Base-by-base conservation (phyloP, 257 asterid genomes). In the Mentha longifolia region DNA sequence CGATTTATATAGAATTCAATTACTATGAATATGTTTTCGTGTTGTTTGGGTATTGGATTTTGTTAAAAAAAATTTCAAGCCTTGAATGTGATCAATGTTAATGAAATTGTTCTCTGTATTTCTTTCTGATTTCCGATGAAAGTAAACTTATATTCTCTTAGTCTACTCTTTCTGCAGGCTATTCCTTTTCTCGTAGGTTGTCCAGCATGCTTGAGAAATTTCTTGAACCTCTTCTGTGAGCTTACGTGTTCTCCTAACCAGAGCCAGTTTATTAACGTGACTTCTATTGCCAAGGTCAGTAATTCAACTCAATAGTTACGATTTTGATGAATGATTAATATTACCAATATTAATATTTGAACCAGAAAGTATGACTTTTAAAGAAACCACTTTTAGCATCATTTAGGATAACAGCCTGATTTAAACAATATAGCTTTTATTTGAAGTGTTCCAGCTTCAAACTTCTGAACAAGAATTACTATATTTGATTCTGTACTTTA, bases 131-230 rank as follows among this genome's bases (percentile, higher is more conserved):
- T 66, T 62, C 8, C 16, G 11, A 25, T 46, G 39, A 9, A 41
- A 79, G 50, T n/a, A 55, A 31, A 61, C 65, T 78, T 61, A 72
- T 28, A 65, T 78, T 75, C 50, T 74, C 60, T 61, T 78, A 50
- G 79, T 77, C 67, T 74, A 66, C 74, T 57, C 42, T 62, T 76
- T 46, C 74, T 82, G 91, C 93, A 95, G 99, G 99, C 97, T 67
- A 85, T 95, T 80, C 99, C 99, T 67, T 88, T 95, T 80, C 97
- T 95, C 70, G 98, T 92, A 75, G 98, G 99, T 61, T 95, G 99
- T 83, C 99, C 99, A 58, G 96, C 99, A 73, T 95, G 99, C 86
- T 85, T 95, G 92, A 88, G 99, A 79, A 95, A 92, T 81, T 95
- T 95, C 77, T 83, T 95, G 88, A 95, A 95, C 89, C 85, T 95